These are phyloP conservation scores for Starmerella vitae DNA, from an alignment of 805 yeast species.

Conservation along the genomic window DNA sequence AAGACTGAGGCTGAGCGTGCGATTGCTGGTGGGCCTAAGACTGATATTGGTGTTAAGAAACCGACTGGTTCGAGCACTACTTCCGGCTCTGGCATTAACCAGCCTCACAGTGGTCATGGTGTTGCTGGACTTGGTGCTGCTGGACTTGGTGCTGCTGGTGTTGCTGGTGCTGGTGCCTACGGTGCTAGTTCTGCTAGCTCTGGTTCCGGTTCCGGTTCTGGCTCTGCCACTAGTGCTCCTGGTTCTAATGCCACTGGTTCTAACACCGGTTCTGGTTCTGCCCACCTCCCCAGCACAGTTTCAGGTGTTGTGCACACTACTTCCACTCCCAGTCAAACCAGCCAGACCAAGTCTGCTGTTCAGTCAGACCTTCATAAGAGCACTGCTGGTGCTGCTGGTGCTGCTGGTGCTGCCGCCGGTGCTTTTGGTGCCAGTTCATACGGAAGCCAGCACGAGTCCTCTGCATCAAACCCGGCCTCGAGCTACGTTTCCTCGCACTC, in stretches of 20 bases:
- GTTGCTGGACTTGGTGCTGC: slow-evolving; percentile 4
- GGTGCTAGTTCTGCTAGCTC: slow-evolving; percentile 11
- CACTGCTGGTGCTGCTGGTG: slow-evolving; percentile 7
- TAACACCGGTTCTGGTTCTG: not conserved
- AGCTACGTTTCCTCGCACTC: slow-evolving; percentile 27
- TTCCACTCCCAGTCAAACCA: not conserved
- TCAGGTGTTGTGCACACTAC: slow-evolving; percentile 6
- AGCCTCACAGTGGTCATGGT: slow-evolving; percentile 1
- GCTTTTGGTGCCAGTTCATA: slow-evolving; percentile 4
- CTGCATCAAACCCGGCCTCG: no score
- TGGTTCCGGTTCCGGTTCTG: slow-evolving; percentile 8
- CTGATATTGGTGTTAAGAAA: slow-evolving; percentile 14
- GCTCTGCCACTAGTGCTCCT: slow-evolving; percentile 20
- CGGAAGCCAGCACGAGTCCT: no score
- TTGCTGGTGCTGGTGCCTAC: slow-evolving; percentile 13
- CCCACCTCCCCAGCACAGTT: slow-evolving; percentile 9
- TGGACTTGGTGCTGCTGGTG: slow-evolving; percentile 10
- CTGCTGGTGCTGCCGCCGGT: slow-evolving; percentile 10
- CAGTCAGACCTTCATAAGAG: no score
- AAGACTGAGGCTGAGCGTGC: slow-evolving; percentile 3
- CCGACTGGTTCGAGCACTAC: not conserved
- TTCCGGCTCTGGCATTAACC: not conserved
- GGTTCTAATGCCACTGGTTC: not conserved
- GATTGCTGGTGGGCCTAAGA: slow-evolving; percentile 10
- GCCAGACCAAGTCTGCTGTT: slow-evolving; percentile 6